Evolutionary conservation across 1,284 basidiomycete genomes (phyloP), one percentile per base, ranked within the genome.

Genomic region (Pseudozyma tsukubaensis): DNA sequence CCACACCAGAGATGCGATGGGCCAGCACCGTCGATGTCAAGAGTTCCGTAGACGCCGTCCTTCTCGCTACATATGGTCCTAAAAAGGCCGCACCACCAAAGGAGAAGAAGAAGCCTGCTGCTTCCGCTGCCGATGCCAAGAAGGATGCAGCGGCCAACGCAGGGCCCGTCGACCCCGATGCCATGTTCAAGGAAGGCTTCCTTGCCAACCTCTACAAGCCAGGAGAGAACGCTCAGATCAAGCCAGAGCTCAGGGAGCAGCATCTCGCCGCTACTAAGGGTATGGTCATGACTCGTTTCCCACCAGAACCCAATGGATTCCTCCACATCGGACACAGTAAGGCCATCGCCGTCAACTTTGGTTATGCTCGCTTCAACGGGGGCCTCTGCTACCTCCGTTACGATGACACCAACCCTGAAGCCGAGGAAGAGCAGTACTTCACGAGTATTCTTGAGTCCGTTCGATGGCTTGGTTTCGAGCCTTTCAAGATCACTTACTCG

Each of bases 401-500:
- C 83, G 97, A 99, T 84, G 97, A 99, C 86, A 99, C 97, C 40
- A 99, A 99, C 85, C 97, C 97, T 0, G 94, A 97, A 86, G 94
- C 94, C 50, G 97, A 99, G 85, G 97, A 99, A 86, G 94, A 90
- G 45, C 88, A 90, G 74, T 99, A 97, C 86, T 97, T 99, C 83
- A 94, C 96, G 85, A 96, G 93, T 69, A 98, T 99, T 59, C 87
- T 99, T 80, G 95, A 98, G 86, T 94, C 92, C 72, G 89, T 99
- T 50, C 89, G 95, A 73, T 99, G 97, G 97, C 89, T 99, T 32
- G 97, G 97, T 1, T 99, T 91, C 81, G 95, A 99, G 85, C 97
- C 97, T 6, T 98, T 93, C 92, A 94, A 94, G 86, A 94, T 99
- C 87, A 99, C 97, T 13, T 99, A 99, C 86, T 98, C 96, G 53